Evolutionary conservation across 768 basidiomycete genomes (phyloP), one percentile per base, ranked within the genome.

Genomic region (Butyriboletus loyo): DNA sequence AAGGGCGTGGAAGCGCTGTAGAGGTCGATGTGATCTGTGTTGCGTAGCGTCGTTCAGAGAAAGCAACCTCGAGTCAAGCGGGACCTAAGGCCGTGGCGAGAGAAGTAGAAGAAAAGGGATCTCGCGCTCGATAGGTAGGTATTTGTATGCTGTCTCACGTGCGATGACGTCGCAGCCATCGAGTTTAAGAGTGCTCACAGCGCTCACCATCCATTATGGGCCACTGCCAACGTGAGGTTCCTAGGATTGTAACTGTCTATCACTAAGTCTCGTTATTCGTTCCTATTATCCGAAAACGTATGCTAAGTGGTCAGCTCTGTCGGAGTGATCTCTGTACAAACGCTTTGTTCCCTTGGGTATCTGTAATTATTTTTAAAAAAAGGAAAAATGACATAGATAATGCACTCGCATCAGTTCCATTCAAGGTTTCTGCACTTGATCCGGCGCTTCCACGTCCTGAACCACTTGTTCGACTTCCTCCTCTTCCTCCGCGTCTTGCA

Each of bases 371-470:
- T n/a, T n/a, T n/a, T 2, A 15, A 24, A 10, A 21, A n/a, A 31
- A 34, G 15, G 14, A 28, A 4, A 14, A 25, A 14, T 27, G n/a
- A n/a, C n/a, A 15, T 7, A 47, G n/a, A 32, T n/a, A 6, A 7
- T 47, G 24, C 1, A 46, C 24, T n/a, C 42, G 22, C 17, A 17
- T 40, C 11, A 13, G 14, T 11, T 9, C 19, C 14, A 24, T 27
- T 55, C 21, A 51, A n/a, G 24, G 28, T 34, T 55, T 55, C 37
- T 46, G 38, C n/a, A 1, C n/a, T 7, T 5, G 30, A 22, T 52
- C 37, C 17, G n/a, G 40, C 13, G 39, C 54, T 9, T 71, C 73
- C 21, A 62, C 53, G 49, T 71, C 73, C 21, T 63, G 62, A 0
- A 15, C 38, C 34, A 44, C 54, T 15, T 66, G 64, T 5, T 64